These are phyloP conservation scores for Tetradesmus lagerheimii DNA, from an alignment of 139 green algal genomes.

Conservation along the genomic window DNA sequence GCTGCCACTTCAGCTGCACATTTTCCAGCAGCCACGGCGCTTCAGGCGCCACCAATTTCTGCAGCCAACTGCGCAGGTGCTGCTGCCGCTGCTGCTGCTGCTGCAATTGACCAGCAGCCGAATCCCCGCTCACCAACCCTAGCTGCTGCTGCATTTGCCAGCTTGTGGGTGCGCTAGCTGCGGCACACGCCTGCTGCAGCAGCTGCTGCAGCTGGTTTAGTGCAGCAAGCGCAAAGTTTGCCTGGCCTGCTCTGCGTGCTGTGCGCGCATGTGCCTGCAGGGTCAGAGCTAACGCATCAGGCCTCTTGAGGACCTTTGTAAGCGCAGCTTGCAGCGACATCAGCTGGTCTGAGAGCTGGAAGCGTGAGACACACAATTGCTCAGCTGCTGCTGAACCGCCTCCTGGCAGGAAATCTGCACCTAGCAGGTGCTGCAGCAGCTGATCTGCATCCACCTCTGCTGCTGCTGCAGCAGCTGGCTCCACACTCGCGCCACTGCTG, in stretches of 20 bases:
- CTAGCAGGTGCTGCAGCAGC: slow-evolving; percentile 28
- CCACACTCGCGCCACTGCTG: slow-evolving; percentile 34
- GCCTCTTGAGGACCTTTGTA: background rate
- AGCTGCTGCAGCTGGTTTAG: slow-evolving; percentile 30
- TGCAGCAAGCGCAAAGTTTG: slow-evolving; percentile 28
- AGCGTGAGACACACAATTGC: background rate
- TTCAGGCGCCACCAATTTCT: slow-evolving; percentile 20
- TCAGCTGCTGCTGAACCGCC: background rate
- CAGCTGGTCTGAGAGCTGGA: slow-evolving; percentile 28
- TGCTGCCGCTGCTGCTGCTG: slow-evolving; percentile 12
- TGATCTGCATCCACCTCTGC: background rate
- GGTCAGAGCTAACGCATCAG: background rate
- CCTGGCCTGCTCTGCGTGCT: slow-evolving; percentile 1
- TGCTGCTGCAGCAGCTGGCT: slow-evolving; percentile 26
- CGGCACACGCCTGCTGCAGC: background rate
- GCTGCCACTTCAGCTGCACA: slow-evolving; percentile 85
- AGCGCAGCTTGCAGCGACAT: slow-evolving; percentile 25
- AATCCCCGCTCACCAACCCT: background rate
- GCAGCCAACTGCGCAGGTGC: background rate
- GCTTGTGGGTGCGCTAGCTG: background rate
- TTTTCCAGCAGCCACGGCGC: slow-evolving; percentile 77
- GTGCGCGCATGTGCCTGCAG: slow-evolving; percentile 28
- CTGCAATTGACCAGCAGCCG: slow-evolving; percentile 16
- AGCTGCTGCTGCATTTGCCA: slow-evolving; percentile 9
- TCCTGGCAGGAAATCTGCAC: background rate